phyloP scores from a whole-genome alignment of 768 basidiomycete genomes.

The Sutorius australiensis region DNA sequence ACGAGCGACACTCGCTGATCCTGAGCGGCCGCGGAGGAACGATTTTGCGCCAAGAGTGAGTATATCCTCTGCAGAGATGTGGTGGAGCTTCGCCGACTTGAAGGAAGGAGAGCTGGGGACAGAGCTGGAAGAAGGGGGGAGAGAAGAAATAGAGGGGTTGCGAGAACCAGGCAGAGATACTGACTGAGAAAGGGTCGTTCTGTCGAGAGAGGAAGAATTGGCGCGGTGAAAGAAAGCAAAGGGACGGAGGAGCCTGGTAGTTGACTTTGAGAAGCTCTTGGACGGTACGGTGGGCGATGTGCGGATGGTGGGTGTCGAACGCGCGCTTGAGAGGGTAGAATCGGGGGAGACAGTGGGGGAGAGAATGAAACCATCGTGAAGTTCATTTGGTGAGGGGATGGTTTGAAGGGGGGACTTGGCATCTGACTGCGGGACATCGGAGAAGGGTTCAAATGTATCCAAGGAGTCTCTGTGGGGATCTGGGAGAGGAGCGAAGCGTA shows the following conservation, averaged over 20 bases:
- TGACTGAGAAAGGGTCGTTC: slow-evolving; percentile 5
- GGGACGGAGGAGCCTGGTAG: slow-evolving; percentile 20
- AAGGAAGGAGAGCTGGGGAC: slow-evolving; percentile 13
- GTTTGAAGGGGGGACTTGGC: slow-evolving; percentile 3
- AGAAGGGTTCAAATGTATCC: slow-evolving; percentile 11
- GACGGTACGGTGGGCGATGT: neutral
- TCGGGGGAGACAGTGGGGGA: slow-evolving; percentile 21
- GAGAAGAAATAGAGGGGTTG: slow-evolving; percentile 14
- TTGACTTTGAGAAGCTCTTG: slow-evolving; percentile 4
- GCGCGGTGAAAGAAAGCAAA: slow-evolving; percentile 20
- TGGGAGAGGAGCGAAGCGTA: slow-evolving; percentile 85
- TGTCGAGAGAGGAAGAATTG: slow-evolving; percentile 9
- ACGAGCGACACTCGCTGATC: slow-evolving; percentile 5
- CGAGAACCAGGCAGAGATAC: slow-evolving; percentile 13
- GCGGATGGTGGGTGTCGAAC: slow-evolving; percentile 23
- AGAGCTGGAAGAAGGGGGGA: slow-evolving; percentile 10
- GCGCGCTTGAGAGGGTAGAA: slow-evolving; percentile 17
- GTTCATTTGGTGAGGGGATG: neutral
- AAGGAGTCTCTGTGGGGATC: slow-evolving; percentile 55
- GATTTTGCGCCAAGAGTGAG: slow-evolving; percentile 28
- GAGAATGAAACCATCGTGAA: slow-evolving; percentile 5
- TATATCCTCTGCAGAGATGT: slow-evolving; percentile 30
- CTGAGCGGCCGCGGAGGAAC: slow-evolving; percentile 28
- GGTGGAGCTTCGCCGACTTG: slow-evolving; percentile 9
- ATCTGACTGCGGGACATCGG: slow-evolving; percentile 30